Evolutionary conservation across 2,329 filamentous ascomycete genomes (phyloP), one percentile per base, ranked within the genome.

Genomic region (Phoma sp.): DNA sequence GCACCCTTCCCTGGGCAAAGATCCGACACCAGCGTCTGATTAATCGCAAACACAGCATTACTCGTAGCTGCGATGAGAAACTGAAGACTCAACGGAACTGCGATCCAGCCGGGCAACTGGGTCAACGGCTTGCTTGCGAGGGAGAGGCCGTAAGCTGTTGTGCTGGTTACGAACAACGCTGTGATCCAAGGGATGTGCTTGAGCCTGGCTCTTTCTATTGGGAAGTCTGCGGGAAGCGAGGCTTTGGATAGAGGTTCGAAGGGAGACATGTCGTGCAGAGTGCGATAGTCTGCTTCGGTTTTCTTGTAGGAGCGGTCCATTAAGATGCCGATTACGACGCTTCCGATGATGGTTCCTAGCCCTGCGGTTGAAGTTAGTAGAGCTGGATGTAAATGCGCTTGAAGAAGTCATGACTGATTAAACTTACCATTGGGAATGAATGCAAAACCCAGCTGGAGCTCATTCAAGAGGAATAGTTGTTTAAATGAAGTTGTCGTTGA

Each of bases 21-120:
- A 58, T 90, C 87, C 1, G 89, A 82, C 12, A 88, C 78, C 6
- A 90, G 74, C 0, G 84, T 85, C 61, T 83, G 84, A n/a, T 88
- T 77, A 37, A 88, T 81, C 53, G 82, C 83, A 43, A 75, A 74
- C 6, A 76, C 61, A 2, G 71, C 72, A 38, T 67, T 76, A 3
- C 70, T 66, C 4, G 66, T 65, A 23, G 68, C 71, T 0, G 73
- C 71, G 18, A 77, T 67, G 5, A 75, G 21, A 43, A 77, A 66
- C 37, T 66, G 63, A 0, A 66, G 37, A 11, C 60, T 20, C 6
- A 61, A 30, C 5, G 60, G 61, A 0, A 58, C 34, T 5, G 49
- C 42, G 26, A 65, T 65, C 52, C 56, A 61, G 14, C 53, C 52
- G 2, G 49, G 43, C 21, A 28, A 34, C 7, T 47, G 18, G 2